phyloP scores from a whole-genome alignment of 768 basidiomycete species.

The Leccinellum luteum region DNA sequence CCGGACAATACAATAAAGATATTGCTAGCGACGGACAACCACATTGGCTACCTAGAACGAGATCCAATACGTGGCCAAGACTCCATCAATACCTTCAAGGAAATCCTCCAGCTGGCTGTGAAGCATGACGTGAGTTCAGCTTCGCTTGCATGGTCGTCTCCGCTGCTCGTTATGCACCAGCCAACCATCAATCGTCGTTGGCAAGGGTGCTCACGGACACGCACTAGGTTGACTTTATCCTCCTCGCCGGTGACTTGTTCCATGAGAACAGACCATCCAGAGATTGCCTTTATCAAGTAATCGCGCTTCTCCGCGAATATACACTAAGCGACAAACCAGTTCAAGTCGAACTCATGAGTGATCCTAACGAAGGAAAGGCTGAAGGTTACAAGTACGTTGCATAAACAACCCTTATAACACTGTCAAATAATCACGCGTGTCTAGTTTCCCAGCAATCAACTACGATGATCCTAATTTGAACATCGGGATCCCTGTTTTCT shows the following conservation, averaged over 20 bases:
- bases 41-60: conserved; percentile 91
- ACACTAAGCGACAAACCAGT: conserved; percentile 87
- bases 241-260: conserved; percentile 94
- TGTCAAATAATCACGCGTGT: not conserved
- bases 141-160: not conserved
- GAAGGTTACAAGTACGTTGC: conserved; percentile 72
- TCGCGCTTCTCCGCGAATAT: conserved; percentile 87
- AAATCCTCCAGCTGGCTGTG: conserved; percentile 88
- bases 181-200: not conserved
- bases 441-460: conserved; percentile 92
- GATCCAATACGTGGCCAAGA: conserved; percentile 95
- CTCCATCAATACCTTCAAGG: conserved; percentile 91
- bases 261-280: conserved; percentile 96
- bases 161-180: not conserved
- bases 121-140: conserved; percentile 72
- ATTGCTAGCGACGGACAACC: conserved; percentile 92
- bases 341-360: conserved; percentile 87
- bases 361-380: conserved; percentile 88
- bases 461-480: conserved; percentile 98
- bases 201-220: conserved; percentile 1
- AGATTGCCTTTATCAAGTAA: conserved; percentile 84
- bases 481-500: conserved; percentile 94
- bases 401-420: not conserved
- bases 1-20: conserved; percentile 73
- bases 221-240: conserved; percentile 86